These are phyloP conservation scores for Kokia cookei DNA, from an alignment of 441 rosid species.

Conservation along the genomic window DNA sequence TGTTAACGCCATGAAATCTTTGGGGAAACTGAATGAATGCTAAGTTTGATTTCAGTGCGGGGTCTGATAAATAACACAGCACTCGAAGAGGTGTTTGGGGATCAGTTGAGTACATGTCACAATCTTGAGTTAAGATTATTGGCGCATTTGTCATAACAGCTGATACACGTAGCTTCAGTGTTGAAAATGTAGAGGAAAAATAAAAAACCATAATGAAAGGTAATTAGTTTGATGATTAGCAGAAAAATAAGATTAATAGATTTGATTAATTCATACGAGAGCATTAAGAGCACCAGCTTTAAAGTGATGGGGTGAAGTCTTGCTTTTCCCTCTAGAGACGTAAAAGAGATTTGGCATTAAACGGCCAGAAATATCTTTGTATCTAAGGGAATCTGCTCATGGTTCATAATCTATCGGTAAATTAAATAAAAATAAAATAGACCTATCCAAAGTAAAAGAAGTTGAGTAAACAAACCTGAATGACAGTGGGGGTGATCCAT, in stretches of 20 bases:
- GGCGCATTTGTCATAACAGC: constrained; percentile 17
- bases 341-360: constrained; percentile 45
- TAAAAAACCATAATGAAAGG: neutral
- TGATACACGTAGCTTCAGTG: constrained; percentile 15
- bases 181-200: neutral
- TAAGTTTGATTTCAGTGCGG: neutral
- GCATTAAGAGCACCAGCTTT: constrained; percentile 63
- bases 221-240: neutral
- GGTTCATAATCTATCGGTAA: neutral
- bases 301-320: constrained; percentile 35
- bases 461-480: constrained; percentile 34
- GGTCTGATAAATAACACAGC: constrained; percentile 4
- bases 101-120: constrained; percentile 21
- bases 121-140: constrained; percentile 15
- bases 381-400: constrained; percentile 36
- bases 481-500: constrained; percentile 56
- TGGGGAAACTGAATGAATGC: constrained; percentile 21
- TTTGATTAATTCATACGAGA: constrained; percentile 18
- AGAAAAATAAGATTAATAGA: neutral
- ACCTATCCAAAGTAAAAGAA: neutral
- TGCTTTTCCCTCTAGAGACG: constrained; percentile 44
- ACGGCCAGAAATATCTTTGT: constrained; percentile 31
- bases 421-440: neutral
- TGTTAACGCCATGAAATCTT: neutral
- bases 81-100: constrained; percentile 7